phyloP scores from a whole-genome alignment of 1,284 basidiomycete species.

The Amylostereum chailletii region DNA sequence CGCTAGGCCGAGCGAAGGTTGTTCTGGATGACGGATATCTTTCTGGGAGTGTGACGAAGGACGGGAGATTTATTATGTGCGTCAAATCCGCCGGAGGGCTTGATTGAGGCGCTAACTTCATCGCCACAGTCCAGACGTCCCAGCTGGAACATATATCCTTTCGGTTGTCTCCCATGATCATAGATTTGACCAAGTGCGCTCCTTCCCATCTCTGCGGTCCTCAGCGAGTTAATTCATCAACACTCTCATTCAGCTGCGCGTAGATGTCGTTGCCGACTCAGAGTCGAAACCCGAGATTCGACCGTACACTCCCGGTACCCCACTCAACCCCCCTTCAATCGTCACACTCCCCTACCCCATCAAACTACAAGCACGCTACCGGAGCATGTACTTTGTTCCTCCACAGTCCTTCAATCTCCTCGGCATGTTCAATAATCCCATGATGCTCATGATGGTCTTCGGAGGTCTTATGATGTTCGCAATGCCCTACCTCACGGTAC shows the following conservation, averaged over 20 bases:
- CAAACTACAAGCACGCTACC: conserved; percentile 40
- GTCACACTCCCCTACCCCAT: conserved; percentile 63
- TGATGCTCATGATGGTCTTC: conserved; percentile 79
- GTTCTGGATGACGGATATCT: conserved; percentile 50
- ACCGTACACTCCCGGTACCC: conserved; percentile 60
- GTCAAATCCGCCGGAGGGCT: conserved; percentile 12
- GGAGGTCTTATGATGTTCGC: conserved; percentile 63
- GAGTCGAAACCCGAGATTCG: conserved; percentile 43
- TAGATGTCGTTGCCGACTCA: conserved; percentile 45
- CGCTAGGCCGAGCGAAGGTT: conserved; percentile 50
- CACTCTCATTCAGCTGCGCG: conserved; percentile 37
- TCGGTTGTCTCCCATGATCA: conserved; percentile 58
- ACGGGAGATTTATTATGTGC: conserved; percentile 62
- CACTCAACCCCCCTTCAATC: conserved; percentile 49
- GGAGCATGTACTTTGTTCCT: conserved; percentile 60
- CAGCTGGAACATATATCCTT: conserved; percentile 56
- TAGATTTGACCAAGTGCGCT: conserved; percentile 56
- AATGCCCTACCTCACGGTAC: conserved; percentile 78
- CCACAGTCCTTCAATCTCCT: conserved; percentile 67
- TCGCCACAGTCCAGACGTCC: conserved; percentile 46
- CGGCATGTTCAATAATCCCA: conserved; percentile 78
- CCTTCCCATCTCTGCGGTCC: conserved; percentile 4
- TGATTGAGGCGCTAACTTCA: too few relatives aligned
- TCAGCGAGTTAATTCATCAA: not conserved
- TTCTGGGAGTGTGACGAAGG: conserved; percentile 40